phyloP scores from a whole-genome alignment of 1,139 yeast genomes.

The Maudiozyma humilis region DNA sequence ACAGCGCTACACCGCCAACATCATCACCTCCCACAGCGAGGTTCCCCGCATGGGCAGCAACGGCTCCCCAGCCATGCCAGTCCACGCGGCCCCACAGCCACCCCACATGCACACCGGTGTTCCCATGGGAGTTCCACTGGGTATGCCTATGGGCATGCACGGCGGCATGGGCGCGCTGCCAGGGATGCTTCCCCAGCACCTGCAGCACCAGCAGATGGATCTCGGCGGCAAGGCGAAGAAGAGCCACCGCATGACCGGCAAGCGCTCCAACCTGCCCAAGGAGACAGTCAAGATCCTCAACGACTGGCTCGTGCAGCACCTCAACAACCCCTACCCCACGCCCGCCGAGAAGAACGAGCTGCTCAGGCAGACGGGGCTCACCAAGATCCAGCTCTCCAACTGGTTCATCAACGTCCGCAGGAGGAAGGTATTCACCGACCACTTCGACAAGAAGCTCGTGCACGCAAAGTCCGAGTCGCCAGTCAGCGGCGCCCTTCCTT shows the following conservation, averaged over 20 bases:
- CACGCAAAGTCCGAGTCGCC: background rate
- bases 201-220: background rate
- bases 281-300: slow-evolving; percentile 77
- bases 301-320: slow-evolving; percentile 75
- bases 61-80: background rate
- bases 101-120: background rate
- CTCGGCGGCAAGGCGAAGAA: background rate
- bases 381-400: slow-evolving; percentile 83
- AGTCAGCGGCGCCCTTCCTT: background rate
- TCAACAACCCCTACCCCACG: slow-evolving; percentile 91
- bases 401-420: slow-evolving; percentile 97
- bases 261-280: slow-evolving; percentile 75
- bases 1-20: slow-evolving; percentile 8
- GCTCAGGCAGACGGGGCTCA: slow-evolving; percentile 75
- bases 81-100: background rate
- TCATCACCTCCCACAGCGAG: background rate
- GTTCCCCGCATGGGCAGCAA: slow-evolving; percentile 3
- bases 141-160: background rate
- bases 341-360: slow-evolving; percentile 78
- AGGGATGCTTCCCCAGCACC: no score
- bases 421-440: slow-evolving; percentile 47
- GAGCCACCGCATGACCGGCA: slow-evolving; percentile 6
- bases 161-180: no score
- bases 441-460: slow-evolving; percentile 3
- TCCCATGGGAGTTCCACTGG: background rate